Percentiles rank a stretch among this genome's conserved stretches.
Evolutionary conservation across 176 grass and related monocot genomes (phyloP).

Genomic region (Melocanna baccifera): DNA sequence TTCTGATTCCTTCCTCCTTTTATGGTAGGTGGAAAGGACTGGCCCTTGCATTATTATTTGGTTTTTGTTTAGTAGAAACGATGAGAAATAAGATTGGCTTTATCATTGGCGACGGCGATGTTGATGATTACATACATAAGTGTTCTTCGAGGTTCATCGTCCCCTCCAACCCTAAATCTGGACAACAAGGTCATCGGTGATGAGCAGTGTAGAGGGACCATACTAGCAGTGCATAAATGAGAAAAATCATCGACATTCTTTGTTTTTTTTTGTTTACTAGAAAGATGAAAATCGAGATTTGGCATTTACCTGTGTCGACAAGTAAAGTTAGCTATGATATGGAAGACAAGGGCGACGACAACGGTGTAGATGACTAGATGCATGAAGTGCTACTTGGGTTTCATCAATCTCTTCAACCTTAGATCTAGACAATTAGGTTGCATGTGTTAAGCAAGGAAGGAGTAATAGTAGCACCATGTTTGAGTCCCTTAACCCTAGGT

Average conservation of each 20-base stretch:
- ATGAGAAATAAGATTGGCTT: neutral
- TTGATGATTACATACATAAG: neutral
- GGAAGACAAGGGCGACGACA: neutral
- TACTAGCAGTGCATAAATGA: neutral
- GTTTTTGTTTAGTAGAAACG: neutral
- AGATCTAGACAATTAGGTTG: neutral
- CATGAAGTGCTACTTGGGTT: neutral
- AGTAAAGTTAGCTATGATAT: neutral
- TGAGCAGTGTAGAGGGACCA: neutral
- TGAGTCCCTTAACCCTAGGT: neutral
- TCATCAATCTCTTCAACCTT: neutral
- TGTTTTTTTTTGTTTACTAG: neutral
- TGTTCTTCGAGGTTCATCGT: neutral
- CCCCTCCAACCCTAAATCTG: neutral
- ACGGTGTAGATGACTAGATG: neutral
- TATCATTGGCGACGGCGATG: accelerated
- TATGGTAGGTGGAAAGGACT: neutral
- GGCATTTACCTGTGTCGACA: neutral
- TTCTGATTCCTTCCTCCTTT: neutral
- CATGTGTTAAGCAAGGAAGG: neutral
- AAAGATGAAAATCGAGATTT: neutral
- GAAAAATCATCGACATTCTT: neutral
- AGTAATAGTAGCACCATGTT: neutral
- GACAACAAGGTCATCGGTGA: neutral
- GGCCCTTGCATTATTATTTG: neutral